Evolutionary conservation across 31 red algal genomes (phyloP).

Genomic region (Odonthalia washingtoniensis): DNA sequence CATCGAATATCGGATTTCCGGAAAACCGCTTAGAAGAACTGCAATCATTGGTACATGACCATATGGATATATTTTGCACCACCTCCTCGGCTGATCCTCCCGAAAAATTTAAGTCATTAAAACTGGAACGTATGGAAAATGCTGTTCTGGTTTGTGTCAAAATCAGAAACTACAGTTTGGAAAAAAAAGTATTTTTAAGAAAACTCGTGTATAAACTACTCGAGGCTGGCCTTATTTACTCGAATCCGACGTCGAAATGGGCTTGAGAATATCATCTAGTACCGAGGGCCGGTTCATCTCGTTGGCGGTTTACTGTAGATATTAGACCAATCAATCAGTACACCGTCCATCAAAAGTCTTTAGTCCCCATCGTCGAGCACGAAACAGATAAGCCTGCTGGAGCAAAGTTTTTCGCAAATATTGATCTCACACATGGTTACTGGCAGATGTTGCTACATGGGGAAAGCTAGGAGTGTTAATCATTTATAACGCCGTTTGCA

Average conservation of each 20-base stretch:
- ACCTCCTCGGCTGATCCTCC: not conserved
- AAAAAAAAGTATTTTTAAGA: not conserved
- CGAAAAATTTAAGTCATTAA: not conserved
- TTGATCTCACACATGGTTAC: slow-evolving; percentile 12
- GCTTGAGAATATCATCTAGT: not conserved
- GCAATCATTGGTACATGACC: not conserved
- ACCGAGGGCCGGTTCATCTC: not conserved
- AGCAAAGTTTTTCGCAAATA: not conserved
- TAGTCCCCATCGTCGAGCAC: not conserved
- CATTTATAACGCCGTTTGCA: not conserved
- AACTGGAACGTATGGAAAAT: not conserved
- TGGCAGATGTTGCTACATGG: slow-evolving; percentile 7
- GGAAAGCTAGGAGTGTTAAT: slow-evolving; percentile 5
- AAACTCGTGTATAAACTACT: not conserved
- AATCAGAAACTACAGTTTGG: not conserved
- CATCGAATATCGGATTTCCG: too few relatives aligned
- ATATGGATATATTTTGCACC: not conserved
- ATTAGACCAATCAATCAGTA: not conserved
- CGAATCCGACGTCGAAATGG: slow-evolving; percentile 26
- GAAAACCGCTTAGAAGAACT: too few relatives aligned
- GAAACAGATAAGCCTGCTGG: not conserved
- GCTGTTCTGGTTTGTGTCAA: not conserved
- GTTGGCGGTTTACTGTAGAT: slow-evolving; percentile 5
- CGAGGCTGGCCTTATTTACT: not conserved
- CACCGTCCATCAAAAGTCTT: not conserved